A percentile compares a stretch with the other conserved stretches of the same genome.
Evolutionary conservation across 2,329 filamentous ascomycete genomes (phyloP).

Genomic region (Penicillium frequentans): DNA sequence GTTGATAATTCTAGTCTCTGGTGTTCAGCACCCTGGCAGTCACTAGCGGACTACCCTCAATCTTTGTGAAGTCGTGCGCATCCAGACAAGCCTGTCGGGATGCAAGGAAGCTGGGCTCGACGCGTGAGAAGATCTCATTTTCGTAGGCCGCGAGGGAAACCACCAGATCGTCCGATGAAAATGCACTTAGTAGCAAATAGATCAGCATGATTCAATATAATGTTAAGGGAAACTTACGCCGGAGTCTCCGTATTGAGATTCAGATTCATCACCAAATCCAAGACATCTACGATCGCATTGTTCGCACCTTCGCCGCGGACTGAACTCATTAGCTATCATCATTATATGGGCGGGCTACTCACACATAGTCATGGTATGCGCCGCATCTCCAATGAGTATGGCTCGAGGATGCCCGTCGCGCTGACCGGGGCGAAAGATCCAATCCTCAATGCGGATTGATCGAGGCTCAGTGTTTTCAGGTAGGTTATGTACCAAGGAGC

Average conservation of each 20-base stretch:
- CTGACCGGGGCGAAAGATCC: constrained; percentile 40
- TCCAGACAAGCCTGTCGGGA: constrained; percentile 57
- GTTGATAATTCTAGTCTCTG: neutral
- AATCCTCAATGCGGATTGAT: constrained; percentile 51
- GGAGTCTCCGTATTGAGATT: constrained; percentile 13
- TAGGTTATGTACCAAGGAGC: constrained; percentile 42
- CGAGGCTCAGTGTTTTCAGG: constrained; percentile 46
- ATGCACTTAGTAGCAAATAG: constrained; percentile 8
- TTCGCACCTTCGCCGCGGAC: constrained; percentile 61
- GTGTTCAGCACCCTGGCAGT: constrained; percentile 32
- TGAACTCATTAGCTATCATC: constrained; percentile 24
- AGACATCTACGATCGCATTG: constrained; percentile 55
- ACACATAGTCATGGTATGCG: constrained; percentile 64
- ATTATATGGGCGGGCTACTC: constrained; percentile 28
- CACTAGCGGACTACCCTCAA: constrained; percentile 42
- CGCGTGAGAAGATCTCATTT: constrained; percentile 44
- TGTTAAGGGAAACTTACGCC: constrained; percentile 1
- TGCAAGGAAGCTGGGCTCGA: constrained; percentile 49
- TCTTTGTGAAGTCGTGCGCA: constrained; percentile 52
- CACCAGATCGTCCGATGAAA: constrained; percentile 4
- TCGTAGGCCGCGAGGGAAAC: constrained; percentile 42
- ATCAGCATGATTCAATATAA: neutral
- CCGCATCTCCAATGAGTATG: constrained; percentile 55
- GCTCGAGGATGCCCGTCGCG: constrained; percentile 39
- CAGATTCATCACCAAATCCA: constrained; percentile 42